A percentile compares a stretch with the other conserved stretches of the same genome.
Evolutionary conservation across 2,329 filamentous ascomycete species (phyloP).

Genomic region (Beauveria sp.): DNA sequence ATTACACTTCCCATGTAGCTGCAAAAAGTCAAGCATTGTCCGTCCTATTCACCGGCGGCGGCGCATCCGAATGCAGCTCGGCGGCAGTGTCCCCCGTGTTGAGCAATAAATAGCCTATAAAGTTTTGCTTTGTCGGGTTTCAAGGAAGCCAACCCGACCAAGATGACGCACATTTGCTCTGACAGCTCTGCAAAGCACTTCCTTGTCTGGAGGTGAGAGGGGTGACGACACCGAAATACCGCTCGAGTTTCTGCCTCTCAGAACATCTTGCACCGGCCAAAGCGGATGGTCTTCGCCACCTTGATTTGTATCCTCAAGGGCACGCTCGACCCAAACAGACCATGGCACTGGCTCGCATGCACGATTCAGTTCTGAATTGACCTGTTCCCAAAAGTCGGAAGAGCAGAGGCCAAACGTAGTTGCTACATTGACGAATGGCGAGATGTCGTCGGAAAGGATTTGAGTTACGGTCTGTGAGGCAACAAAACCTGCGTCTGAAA

Average conservation of each 20-base stretch:
- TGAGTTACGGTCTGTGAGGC: slow-evolving; percentile 12
- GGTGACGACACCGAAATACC: background rate
- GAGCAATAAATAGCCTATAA: background rate
- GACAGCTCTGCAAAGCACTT: background rate
- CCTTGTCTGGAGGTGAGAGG: background rate
- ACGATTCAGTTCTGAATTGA: slow-evolving; percentile 12
- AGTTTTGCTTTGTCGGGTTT: background rate
- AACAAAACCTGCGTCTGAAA: slow-evolving; percentile 14
- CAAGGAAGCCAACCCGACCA: background rate
- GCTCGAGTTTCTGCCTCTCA: background rate
- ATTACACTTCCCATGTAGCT: no score
- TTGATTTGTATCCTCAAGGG: slow-evolving; percentile 2
- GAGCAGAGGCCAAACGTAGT: slow-evolving; percentile 12
- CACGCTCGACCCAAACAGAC: slow-evolving; percentile 14
- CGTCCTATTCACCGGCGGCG: background rate
- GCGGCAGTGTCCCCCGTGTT: background rate
- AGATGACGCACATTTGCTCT: background rate
- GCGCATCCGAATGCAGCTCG: background rate
- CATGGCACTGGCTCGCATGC: slow-evolving; percentile 12
- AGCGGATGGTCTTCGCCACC: slow-evolving; percentile 16
- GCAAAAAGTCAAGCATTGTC: no score
- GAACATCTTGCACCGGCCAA: slow-evolving; percentile 17
- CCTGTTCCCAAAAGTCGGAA: slow-evolving; percentile 16
- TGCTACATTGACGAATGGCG: slow-evolving; percentile 5
- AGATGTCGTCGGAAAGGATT: background rate